These are phyloP conservation scores for Lenwebbia sp. DNA, from an alignment of 345 rosid genomes.

Conservation along the genomic window DNA sequence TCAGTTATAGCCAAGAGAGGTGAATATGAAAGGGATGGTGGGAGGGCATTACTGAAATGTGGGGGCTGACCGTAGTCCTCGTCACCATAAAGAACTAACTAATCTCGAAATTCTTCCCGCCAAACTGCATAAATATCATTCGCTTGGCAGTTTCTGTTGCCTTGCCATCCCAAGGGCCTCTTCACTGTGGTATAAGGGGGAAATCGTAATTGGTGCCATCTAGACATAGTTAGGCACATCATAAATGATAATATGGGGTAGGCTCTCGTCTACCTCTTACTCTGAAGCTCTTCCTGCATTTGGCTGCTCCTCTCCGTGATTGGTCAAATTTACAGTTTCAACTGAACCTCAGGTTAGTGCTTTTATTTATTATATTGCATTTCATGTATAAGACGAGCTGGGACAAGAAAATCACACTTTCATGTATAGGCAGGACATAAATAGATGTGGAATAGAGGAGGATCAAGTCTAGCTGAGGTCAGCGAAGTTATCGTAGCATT, in stretches of 20 bases:
- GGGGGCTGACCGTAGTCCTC: background rate
- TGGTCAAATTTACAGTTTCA: background rate
- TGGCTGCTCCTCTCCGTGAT: background rate
- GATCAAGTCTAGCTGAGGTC: background rate
- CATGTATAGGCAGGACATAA: background rate
- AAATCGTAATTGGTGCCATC: background rate
- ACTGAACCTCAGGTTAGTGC: background rate
- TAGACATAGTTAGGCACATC: background rate
- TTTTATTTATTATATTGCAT: background rate
- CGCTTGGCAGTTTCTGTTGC: background rate
- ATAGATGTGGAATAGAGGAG: background rate
- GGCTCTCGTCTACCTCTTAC: background rate
- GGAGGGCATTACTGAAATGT: background rate
- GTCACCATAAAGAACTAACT: background rate
- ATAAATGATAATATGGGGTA: background rate
- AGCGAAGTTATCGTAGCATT: background rate
- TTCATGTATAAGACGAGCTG: background rate
- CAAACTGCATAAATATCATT: background rate
- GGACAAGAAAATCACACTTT: background rate
- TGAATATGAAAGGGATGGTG: background rate
- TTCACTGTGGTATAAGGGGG: background rate
- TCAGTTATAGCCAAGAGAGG: background rate
- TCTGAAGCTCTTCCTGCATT: background rate
- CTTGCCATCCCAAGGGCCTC: background rate
- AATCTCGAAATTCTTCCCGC: background rate